Conservation (phyloP, 2,329 filamentous ascomycete genomes). For the Hypoxylon sp. region DNA sequence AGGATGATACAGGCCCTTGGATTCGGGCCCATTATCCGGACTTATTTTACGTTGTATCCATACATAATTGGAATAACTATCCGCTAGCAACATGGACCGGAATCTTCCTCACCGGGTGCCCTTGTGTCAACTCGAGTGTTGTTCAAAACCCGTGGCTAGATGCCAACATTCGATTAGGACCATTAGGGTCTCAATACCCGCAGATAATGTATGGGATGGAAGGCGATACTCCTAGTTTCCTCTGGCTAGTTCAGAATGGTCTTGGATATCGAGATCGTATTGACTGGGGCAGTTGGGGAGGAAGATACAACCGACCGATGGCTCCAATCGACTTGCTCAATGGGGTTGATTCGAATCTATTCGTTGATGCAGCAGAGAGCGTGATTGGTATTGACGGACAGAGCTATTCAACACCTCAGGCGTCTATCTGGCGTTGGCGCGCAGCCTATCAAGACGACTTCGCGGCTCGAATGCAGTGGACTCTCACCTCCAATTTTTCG, state of each 20-base stretch:
- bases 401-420: conserved; percentile 18
- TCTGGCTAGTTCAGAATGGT: conserved; percentile 24
- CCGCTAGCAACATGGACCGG: conserved; percentile 8
- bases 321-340: conserved; percentile 1
- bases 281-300: conserved; percentile 29
- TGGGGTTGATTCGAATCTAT: conserved; percentile 24
- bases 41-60: conserved; percentile 12
- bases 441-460: conserved; percentile 30
- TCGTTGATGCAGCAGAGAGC: conserved; percentile 17
- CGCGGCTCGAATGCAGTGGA: conserved; percentile 30
- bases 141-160: conserved; percentile 15
- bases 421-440: conserved; percentile 32
- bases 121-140: conserved; percentile 1
- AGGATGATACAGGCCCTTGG: conserved; percentile 15
- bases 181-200: conserved; percentile 6
- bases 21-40: conserved; percentile 15
- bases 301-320: conserved; percentile 17
- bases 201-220: conserved; percentile 12
- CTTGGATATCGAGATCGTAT: conserved; percentile 18
- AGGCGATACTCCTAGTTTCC: conserved; percentile 24
- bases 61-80: conserved; percentile 7
- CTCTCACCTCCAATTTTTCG: conserved; percentile 14
- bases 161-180: conserved; percentile 15
- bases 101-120: not conserved
- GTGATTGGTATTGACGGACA: conserved; percentile 22